Evolutionary conservation across 352 stramenopile species (phyloP).

Genomic region (Phytophthora sansomeana): DNA sequence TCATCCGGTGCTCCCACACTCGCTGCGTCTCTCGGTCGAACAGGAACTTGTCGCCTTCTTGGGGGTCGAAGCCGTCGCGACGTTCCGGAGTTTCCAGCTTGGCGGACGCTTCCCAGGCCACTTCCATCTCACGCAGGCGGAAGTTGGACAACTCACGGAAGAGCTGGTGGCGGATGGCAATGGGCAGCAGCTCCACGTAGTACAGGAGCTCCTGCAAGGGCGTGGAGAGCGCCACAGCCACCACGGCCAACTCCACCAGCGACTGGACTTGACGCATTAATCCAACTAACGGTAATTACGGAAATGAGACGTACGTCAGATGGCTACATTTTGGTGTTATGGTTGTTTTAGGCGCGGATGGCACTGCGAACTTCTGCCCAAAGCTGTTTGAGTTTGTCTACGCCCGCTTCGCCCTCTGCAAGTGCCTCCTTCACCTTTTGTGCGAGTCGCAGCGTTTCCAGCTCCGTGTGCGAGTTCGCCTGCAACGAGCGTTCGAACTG

Average conservation of each 20-base stretch:
- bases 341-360: conserved; percentile 11
- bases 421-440: conserved; percentile 37
- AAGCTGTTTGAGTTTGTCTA: conserved; percentile 43
- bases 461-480: conserved; percentile 38
- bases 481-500: conserved; percentile 90
- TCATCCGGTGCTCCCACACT: conserved; percentile 40
- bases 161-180: conserved; percentile 47
- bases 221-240: conserved; percentile 36
- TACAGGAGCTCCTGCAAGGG: conserved; percentile 48
- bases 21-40: conserved; percentile 51
- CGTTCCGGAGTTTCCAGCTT: conserved; percentile 21
- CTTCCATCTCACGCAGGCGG: conserved; percentile 57
- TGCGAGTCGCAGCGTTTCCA: conserved; percentile 28
- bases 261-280: conserved; percentile 26
- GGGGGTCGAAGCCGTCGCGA: conserved; percentile 28
- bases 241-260: conserved; percentile 43
- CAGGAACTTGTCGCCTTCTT: conserved; percentile 38
- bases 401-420: conserved; percentile 40
- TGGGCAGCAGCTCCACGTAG: conserved; percentile 55
- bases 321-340: conserved; percentile 20
- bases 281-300: conserved; percentile 23
- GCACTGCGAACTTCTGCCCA: conserved; percentile 37
- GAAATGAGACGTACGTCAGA: conserved; percentile 22
- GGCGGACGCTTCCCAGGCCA: conserved; percentile 41
- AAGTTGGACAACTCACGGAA: conserved; percentile 51